phyloP scores from a whole-genome alignment of 352 stramenopile species.

The Aphanomyces cochlioides region DNA sequence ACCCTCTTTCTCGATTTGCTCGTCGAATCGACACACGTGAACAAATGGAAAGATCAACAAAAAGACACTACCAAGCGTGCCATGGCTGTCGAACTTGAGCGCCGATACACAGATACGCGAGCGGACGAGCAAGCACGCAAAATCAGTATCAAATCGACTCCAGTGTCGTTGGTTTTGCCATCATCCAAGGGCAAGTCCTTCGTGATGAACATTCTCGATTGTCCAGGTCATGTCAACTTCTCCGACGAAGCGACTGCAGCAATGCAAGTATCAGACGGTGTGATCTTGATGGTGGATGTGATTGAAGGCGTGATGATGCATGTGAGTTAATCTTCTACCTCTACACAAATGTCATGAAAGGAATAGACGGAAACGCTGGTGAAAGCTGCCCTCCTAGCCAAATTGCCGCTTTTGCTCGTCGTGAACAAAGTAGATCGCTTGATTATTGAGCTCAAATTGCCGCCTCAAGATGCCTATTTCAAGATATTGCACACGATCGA shows the following conservation, averaged over 20 bases:
- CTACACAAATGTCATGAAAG: background rate
- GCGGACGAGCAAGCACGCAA: constrained; percentile 96
- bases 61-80: constrained; percentile 43
- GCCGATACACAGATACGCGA: constrained; percentile 93
- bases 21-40: constrained; percentile 85
- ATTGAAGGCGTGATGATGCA: constrained; percentile 98
- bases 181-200: constrained; percentile 94
- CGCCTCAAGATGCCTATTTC: constrained; percentile 96
- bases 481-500: constrained; percentile 98
- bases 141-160: constrained; percentile 96
- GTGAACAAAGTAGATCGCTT: constrained; percentile 99
- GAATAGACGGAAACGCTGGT: constrained; percentile 92
- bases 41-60: constrained; percentile 63
- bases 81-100: constrained; percentile 42
- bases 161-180: constrained; percentile 92
- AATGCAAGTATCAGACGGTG: constrained; percentile 92
- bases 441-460: constrained; percentile 98
- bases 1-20: constrained; percentile 91
- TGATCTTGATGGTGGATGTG: constrained; percentile 95
- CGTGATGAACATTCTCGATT: constrained; percentile 96
- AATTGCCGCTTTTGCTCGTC: constrained; percentile 87
- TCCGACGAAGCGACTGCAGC: constrained; percentile 93
- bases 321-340: constrained; percentile 37
- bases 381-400: constrained; percentile 87
- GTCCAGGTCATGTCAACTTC: constrained; percentile 97